Base-by-base conservation (phyloP, 2,329 filamentous ascomycete genomes). In the Ceratocystis cubensis region DNA sequence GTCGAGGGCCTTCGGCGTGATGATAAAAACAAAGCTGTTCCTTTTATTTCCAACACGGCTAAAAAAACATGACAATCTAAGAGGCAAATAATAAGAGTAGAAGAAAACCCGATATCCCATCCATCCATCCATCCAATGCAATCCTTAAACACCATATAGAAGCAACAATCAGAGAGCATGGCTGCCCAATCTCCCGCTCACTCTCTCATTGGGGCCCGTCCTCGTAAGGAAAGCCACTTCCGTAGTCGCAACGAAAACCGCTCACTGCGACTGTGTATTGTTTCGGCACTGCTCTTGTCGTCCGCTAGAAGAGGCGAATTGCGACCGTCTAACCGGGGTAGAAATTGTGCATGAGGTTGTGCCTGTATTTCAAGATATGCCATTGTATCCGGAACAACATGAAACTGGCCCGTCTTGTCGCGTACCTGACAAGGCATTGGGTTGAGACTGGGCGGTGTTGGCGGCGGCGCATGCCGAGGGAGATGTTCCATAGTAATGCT, bases 291-390 rank as follows among this genome's bases (percentile, higher is more conserved):
- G 44, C 37, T 50, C 61, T 48, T 48, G 44, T 50, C 41, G 25
- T 63, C 46, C 2, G 17, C 61, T 30, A 25, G 25, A 17, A 50
- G 17, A 17, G 20, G 41, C 45, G 41, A 37, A 20, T 44, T 37
- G 56, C 44, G 41, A n/a, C 48, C 22, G 46, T n/a, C 50, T 41
- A 41, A 41, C 10, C 3, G 37, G 37, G 37, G 37, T 41, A 41
- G 37, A 41, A 15, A 15, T 4, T 41, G 37, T 20, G 53, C 8
- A 28, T 28, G 37, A 5, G 62, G 22, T 20, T 64, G 48, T 13
- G 44, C 53, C 63, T 65, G 63, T 15, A 68, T 59, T 61, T 66
- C 66, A 61, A 68, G 66, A 28, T 63, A 56, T 6, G 63, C 28
- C 17, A 28, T 37, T 15, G 64, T 46, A 22, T 68, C 66, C 59